Base-by-base conservation (phyloP, 768 basidiomycete species). In the Daedaleopsis nitida region DNA sequence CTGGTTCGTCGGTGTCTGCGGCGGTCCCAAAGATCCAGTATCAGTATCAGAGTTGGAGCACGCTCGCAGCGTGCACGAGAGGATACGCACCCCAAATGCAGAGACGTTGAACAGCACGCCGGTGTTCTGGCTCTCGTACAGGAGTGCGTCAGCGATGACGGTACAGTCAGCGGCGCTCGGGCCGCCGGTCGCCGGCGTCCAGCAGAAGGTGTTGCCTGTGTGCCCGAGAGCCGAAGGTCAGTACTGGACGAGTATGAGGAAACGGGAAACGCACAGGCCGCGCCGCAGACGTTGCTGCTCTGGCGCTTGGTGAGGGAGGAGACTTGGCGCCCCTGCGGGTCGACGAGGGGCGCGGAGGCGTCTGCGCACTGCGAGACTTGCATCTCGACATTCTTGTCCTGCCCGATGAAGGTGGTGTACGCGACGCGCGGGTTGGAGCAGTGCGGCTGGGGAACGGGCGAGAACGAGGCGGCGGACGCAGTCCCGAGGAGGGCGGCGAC, bases 131-230 rank as follows among this genome's bases (percentile, higher is more conserved):
- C 76, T 77, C 58, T 81, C 78, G 63, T 74, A 85, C 8, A 75
- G 74, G 60, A 83, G 66, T 4, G 82, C 81, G 57, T 82, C 81
- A 5, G 80, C 76, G 57, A 85, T 83, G 57, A 83, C 72, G 66
- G 77, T 70, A 59, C 79, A 82, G 14, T 83, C 80, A 56, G 77
- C 76, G 0, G 79, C 77, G 68, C 78, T 72, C 7, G 81, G 81
- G 32, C 78, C 82, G 64, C 80, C 80, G 13, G 78, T 80, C 1
- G 80, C 63, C 1, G 80, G 78, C 7, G 66, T 58, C 72, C 79
- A 83, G 73, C 80, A 83, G 68, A 78, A 77, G 7, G 76, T 80
- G 59, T 61, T 70, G 39, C 65, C 68, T 68, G 51, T 16, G n/a
- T 50, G 13, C 10, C 34, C 32, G 35, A 34, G 9, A 38, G 10